Evolutionary conservation across 805 yeast genomes (phyloP).

Genomic region (Ogataea trehalophila): DNA sequence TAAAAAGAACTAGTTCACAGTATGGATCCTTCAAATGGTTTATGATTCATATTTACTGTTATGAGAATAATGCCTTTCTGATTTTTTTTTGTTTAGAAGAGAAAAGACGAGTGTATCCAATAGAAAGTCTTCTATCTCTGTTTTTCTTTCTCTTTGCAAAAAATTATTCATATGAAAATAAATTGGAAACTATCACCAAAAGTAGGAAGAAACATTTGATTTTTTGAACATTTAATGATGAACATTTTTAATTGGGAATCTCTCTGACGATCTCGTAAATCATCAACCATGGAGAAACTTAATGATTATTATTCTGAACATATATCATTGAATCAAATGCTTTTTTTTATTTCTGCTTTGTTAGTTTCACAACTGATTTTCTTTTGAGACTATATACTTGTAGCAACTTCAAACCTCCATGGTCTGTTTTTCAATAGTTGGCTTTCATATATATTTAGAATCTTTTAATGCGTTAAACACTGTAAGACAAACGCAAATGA

Average conservation of each 20-base stretch:
- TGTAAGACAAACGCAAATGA: background rate
- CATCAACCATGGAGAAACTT: constrained; percentile 24
- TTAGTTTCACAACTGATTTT: background rate
- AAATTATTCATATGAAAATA: too few species aligned
- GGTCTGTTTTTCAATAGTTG: too few species aligned
- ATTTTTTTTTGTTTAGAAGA: too few species aligned
- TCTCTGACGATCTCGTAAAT: constrained; percentile 29
- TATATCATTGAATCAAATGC: background rate
- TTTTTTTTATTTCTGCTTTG: background rate
- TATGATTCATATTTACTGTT: too few species aligned
- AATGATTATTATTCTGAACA: constrained; percentile 18
- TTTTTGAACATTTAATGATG: constrained; percentile 17
- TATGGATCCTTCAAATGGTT: too few species aligned
- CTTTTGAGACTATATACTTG: background rate
- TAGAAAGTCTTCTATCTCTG: too few species aligned
- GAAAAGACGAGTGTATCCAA: too few species aligned
- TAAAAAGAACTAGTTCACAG: too few species aligned
- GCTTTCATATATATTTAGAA: background rate
- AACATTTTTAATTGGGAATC: constrained; percentile 30
- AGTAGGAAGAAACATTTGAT: background rate
- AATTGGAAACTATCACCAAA: too few species aligned
- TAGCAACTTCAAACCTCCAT: background rate
- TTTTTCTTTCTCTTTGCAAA: too few species aligned
- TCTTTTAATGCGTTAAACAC: background rate
- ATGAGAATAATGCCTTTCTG: too few species aligned